Base-by-base conservation (phyloP, 2,329 filamentous ascomycete species). In the Penicillium sp. region DNA sequence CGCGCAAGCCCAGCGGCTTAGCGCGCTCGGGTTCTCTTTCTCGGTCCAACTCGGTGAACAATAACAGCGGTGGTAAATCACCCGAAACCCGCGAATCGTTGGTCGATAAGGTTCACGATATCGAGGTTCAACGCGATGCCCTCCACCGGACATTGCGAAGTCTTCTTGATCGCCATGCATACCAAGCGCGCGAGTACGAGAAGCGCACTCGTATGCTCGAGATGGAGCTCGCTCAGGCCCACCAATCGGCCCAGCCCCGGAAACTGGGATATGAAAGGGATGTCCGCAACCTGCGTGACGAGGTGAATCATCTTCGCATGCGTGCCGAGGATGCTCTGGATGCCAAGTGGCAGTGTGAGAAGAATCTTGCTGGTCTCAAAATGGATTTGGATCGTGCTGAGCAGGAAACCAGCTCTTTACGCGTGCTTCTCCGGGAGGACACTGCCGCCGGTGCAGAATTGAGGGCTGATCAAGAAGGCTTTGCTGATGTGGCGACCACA, bases 371-470 rank as follows among this genome's bases (percentile, higher is more conserved):
- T 48, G 91, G 92, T 51, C 77, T 97, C 53, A 96, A 96, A 77
- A 97, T 96, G 89, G 93, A 97, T 68, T 84, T 99, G 39, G 94
- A 97, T 73, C 89, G 92, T 58, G 92, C 94, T 26, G 91, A 97
- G 72, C 89, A 94, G 70, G 94, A 99, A 75, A 96, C 96, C 29
- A 79, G 84, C 38, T 89, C 89, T n/a, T 81, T 99, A 38, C 86
- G 90, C 40, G 83, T 79, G 30, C 79, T 97, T 26, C 81, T 97
- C 18, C 79, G 86, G 57, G 90, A 96, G 70, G 91, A 97, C 66
- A 91, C 92, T 51, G 79, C 86, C 38, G 85, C 89, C 23, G 86
- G 88, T 0, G 85, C 85, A 42, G 81, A 81, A 14, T 74, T 82
- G 53, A 79, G 76, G 47, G 79, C 78, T 52, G 66, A 67, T 61